Evolutionary conservation across 1,139 yeast genomes (phyloP).

Genomic region (Candida tetrigidarum): DNA sequence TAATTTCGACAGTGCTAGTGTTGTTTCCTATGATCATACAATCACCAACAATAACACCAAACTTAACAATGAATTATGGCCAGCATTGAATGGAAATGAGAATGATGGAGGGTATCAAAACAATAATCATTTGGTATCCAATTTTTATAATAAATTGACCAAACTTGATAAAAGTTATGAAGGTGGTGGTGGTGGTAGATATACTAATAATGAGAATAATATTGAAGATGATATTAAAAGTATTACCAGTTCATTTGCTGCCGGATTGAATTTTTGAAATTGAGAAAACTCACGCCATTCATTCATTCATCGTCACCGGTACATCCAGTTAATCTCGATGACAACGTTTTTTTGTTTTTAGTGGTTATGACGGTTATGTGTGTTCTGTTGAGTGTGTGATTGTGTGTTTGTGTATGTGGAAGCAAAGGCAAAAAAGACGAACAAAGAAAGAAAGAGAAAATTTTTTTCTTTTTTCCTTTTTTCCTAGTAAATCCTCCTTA

Average conservation of each 20-base stretch:
- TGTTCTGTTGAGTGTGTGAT: too few species aligned
- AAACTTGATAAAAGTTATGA: slow-evolving; percentile 23
- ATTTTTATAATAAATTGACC: slow-evolving; percentile 47
- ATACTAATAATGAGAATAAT: slow-evolving; percentile 25
- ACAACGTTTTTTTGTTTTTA: neutral
- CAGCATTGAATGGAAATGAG: slow-evolving; percentile 25
- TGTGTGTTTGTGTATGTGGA: too few species aligned
- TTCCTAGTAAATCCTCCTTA: neutral
- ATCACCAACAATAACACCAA: slow-evolving; percentile 13
- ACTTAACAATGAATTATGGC: slow-evolving; percentile 34
- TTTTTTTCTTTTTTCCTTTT: neutral
- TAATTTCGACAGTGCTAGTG: slow-evolving; percentile 51
- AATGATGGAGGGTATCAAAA: slow-evolving; percentile 18
- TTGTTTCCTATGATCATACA: slow-evolving; percentile 51
- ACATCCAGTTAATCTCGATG: too few species aligned
- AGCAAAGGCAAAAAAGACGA: neutral
- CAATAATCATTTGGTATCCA: slow-evolving; percentile 35
- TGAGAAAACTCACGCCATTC: too few species aligned
- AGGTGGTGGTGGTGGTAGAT: slow-evolving; percentile 26
- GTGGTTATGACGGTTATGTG: neutral
- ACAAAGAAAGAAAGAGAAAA: neutral
- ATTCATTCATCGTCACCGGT: too few species aligned
- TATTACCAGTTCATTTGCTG: slow-evolving; percentile 52
- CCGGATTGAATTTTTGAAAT: slow-evolving; percentile 34
- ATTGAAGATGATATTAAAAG: slow-evolving; percentile 53